Evolutionary conservation across 2,329 filamentous ascomycete species (phyloP), one percentile per base, ranked within the genome.

Genomic region (Pyrenophora graminea): DNA sequence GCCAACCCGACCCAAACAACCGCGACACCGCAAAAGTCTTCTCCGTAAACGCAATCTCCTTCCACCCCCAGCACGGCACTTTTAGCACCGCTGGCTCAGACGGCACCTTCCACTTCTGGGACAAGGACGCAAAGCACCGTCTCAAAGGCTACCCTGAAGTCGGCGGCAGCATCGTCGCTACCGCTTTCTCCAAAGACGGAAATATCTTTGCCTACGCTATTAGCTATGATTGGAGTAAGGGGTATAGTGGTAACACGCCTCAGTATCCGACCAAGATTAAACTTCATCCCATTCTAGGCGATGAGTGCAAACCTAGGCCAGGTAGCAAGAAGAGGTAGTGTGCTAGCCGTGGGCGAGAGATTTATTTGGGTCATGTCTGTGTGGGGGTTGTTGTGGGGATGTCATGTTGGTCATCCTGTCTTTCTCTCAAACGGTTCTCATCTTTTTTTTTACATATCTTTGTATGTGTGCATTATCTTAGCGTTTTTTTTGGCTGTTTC

Each of bases 211-310:
- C 78, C 7, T 81, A 80, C 53, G 91, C 92, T 21, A 85, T 97
- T 40, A 91, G 91, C 71, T 99, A 99, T 74, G 94, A 99, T 77
- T 99, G 94, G 94, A 91, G 89, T 77, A 97, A 99, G 80, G 94
- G 94, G 13, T 97, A 93, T 77, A 85, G 89, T 59, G 84, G 81
- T 61, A 97, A 97, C 76, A 94, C 80, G 21, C 85, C 85, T 50
- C 61, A 73, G 60, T 71, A 75, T n/a, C 74, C 77, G 3, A 78
- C 76, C 59, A 80, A 80, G 68, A 74, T 81, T 53, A 80, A 80
- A 71, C 64, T 81, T 49, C 79, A 81, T 59, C 77, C 77, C 0
- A 70, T 81, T 19, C 53, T 66, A 4, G 72, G 74, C 0, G 79
- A 81, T 42, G 78, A 80, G 67, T 80, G 78, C 66, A 80, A 81